Percentiles rank a stretch among this genome's conserved stretches.
Evolutionary conservation across 2,329 filamentous ascomycete genomes (phyloP).

Genomic region (Nigrograna mackinnonii): DNA sequence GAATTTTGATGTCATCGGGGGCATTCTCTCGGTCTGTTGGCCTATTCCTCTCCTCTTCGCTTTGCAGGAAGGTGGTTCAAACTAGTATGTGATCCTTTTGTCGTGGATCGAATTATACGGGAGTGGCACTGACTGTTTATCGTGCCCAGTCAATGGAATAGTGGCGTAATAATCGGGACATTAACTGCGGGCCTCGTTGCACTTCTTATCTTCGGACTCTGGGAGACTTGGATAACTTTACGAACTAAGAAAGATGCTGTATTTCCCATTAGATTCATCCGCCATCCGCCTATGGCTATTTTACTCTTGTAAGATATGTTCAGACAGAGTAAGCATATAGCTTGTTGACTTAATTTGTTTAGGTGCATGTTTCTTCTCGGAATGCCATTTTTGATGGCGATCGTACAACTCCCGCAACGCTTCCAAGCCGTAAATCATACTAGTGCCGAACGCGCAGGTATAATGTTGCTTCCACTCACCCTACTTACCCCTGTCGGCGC

Average conservation of each 20-base stretch:
- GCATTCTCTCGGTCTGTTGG: slow-evolving; percentile 31
- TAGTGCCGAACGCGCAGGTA: slow-evolving; percentile 31
- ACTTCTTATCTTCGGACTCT: slow-evolving; percentile 27
- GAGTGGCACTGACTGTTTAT: slow-evolving; percentile 5
- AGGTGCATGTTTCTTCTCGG: slow-evolving; percentile 31
- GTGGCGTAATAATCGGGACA: slow-evolving; percentile 31
- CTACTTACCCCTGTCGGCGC: slow-evolving; percentile 30
- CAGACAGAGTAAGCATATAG: too few species aligned
- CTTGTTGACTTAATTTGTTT: neutral
- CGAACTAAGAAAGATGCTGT: slow-evolving; percentile 26
- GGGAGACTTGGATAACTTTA: slow-evolving; percentile 31
- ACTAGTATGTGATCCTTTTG: slow-evolving; percentile 8
- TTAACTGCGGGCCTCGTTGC: slow-evolving; percentile 25
- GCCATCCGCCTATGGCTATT: slow-evolving; percentile 23
- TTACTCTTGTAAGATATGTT: slow-evolving; percentile 20
- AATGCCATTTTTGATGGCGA: slow-evolving; percentile 30
- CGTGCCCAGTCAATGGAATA: slow-evolving; percentile 28
- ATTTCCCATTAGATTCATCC: slow-evolving; percentile 30
- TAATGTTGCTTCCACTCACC: slow-evolving; percentile 30
- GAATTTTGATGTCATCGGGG: slow-evolving; percentile 30
- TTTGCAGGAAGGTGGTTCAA: slow-evolving; percentile 30
- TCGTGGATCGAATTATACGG: neutral
- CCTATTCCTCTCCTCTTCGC: slow-evolving; percentile 36
- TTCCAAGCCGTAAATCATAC: slow-evolving; percentile 36
- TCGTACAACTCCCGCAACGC: slow-evolving; percentile 36